A percentile compares a stretch with the other conserved stretches of the same genome.
Evolutionary conservation across 768 basidiomycete species (phyloP).

Genomic region (Auriscalpium vulgare): DNA sequence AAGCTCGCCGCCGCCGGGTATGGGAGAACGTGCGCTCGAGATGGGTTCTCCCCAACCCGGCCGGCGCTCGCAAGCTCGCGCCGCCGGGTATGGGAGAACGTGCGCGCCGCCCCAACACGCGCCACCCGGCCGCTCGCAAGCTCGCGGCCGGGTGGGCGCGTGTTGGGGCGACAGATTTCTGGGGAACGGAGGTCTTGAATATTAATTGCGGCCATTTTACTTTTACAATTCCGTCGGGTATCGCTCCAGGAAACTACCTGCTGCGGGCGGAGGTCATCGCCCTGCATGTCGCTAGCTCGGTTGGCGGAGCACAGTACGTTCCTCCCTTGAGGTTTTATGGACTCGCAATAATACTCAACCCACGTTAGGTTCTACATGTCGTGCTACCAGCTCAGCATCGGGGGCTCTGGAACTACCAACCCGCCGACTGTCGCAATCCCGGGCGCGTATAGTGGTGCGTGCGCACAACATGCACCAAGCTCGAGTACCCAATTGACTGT

Average conservation of each 20-base stretch:
- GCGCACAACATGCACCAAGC: conserved; percentile 19
- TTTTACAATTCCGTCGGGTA: conserved; percentile 35
- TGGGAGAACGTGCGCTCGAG: too few relatives aligned
- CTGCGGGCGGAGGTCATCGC: conserved; percentile 45
- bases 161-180: too few relatives aligned
- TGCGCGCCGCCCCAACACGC: too few relatives aligned
- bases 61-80: too few relatives aligned
- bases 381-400: conserved; percentile 39
- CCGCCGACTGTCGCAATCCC: conserved; percentile 36
- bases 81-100: too few relatives aligned
- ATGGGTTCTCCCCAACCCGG: too few relatives aligned
- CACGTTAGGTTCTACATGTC: conserved; percentile 34
- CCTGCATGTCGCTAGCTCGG: conserved; percentile 43
- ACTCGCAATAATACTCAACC: not conserved
- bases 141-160: too few relatives aligned
- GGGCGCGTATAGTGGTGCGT: conserved; percentile 32
- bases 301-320: conserved; percentile 33
- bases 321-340: not conserved
- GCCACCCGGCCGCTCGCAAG: too few relatives aligned
- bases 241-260: conserved; percentile 38
- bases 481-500: not conserved
- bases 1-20: too few relatives aligned
- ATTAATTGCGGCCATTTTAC: conserved; percentile 48
- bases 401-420: conserved; percentile 27
- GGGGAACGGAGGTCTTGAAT: too few relatives aligned